A percentile compares a stretch with the other conserved stretches of the same genome.
phyloP scores from a whole-genome alignment of 768 basidiomycete genomes.

The Lentinula sp. region DNA sequence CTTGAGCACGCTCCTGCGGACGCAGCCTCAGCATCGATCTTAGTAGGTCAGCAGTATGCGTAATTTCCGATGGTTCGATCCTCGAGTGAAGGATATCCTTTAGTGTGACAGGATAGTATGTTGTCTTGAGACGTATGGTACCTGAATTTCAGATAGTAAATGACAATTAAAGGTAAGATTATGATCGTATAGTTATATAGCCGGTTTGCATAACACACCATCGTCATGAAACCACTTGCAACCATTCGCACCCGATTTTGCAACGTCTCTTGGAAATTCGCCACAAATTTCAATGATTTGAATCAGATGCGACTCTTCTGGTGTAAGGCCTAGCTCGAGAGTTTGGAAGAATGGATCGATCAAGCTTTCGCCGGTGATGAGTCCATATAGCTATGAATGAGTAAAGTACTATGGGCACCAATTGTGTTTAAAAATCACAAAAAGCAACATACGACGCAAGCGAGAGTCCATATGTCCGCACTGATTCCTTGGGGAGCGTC shows the following conservation, averaged over 20 bases:
- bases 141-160: constrained; percentile 2
- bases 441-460: constrained; percentile 15
- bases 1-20: constrained; percentile 12
- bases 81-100: constrained; percentile 12
- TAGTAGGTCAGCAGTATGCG: constrained; percentile 13
- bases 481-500: constrained; percentile 10
- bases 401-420: neutral
- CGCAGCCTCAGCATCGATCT: constrained; percentile 12
- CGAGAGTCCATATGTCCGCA: constrained; percentile 19
- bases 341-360: constrained; percentile 21
- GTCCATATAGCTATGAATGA: constrained; percentile 15
- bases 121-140: constrained; percentile 15
- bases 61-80: constrained; percentile 10
- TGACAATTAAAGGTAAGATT: neutral
- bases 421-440: neutral
- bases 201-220: constrained; percentile 9
- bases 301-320: constrained; percentile 22
- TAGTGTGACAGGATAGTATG: constrained; percentile 17
- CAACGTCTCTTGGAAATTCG: constrained; percentile 13
- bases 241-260: constrained; percentile 12
- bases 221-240: constrained; percentile 18
- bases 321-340: constrained; percentile 15
- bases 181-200: neutral
- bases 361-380: constrained; percentile 17
- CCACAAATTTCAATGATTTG: constrained; percentile 22